Evolutionary conservation across 2,329 filamentous ascomycete genomes (phyloP), one percentile per base, ranked within the genome.

Genomic region (Colletotrichum aenigma): DNA sequence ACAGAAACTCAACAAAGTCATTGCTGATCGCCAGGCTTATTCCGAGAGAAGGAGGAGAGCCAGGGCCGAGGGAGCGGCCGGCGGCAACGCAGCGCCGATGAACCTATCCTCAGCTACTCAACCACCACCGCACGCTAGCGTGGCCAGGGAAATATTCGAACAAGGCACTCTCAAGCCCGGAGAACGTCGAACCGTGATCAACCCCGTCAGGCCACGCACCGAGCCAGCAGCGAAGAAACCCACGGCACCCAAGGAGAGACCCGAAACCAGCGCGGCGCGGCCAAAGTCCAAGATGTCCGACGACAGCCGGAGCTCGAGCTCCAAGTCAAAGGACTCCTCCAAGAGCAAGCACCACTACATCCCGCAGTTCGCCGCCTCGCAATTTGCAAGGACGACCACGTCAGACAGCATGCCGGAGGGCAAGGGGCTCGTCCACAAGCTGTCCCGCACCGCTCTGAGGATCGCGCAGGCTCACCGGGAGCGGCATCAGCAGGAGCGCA

Each of bases 351-450:
- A 91, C 77, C 88, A 84, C 43, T 88, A 92, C 78, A 82, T 91
- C 3, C 91, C 91, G 16, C 85, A 86, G 68, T 86, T 89, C 43
- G 91, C 91, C 1, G 90, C 90, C 2, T 80, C 86, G 15, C 89
- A 91, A 73, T 92, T 92, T 79, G 83, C 87, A 12, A 83, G 86
- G 58, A 92, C 91, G 0, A 88, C 90, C 1, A 90, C 89, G 2
- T 83, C 86, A 18, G 86, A 87, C 24, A 79, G 80, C 55, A 82
- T 84, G 80, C 82, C 82, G 30, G 81, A 86, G 34, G 84, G 81
- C 65, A 79, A 80, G 7, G 77, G 79, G 30, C 80, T 84, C 12
- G 80, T 85, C 15, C 88, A 89, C 77, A 87, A 84, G 68, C 79
- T 90, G 15, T 88, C 88, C 9, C 83, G 83, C 52, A 81, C 83